Evolutionary conservation across 1,284 basidiomycete species (phyloP).

Genomic region (Dichomitus squalens): DNA sequence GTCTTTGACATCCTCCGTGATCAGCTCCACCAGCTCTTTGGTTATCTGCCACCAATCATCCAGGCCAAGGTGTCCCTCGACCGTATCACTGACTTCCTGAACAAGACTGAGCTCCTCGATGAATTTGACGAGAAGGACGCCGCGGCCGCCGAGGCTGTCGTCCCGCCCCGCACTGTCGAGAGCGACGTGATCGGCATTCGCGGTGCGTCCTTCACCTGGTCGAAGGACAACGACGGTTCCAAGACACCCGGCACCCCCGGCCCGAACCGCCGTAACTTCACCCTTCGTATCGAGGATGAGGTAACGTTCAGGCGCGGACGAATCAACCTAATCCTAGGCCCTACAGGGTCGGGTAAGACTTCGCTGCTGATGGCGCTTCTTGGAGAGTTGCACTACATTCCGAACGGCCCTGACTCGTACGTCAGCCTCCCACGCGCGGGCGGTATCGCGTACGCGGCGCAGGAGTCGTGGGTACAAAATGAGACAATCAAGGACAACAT

Average conservation of each 20-base stretch:
- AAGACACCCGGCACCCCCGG: constrained; percentile 38
- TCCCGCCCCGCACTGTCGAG: constrained; percentile 26
- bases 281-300: constrained; percentile 51
- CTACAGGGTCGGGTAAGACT: constrained; percentile 58
- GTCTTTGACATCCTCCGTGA: constrained; percentile 24
- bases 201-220: constrained; percentile 45
- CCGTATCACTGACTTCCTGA: constrained; percentile 50
- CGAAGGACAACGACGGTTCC: constrained; percentile 33
- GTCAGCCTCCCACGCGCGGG: constrained; percentile 65
- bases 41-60: constrained; percentile 35
- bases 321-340: constrained; percentile 66
- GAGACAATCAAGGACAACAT: constrained; percentile 49
- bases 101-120: constrained; percentile 53
- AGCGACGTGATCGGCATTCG: constrained; percentile 41
- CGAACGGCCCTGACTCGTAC: constrained; percentile 56
- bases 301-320: constrained; percentile 57
- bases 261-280: constrained; percentile 43
- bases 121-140: constrained; percentile 38
- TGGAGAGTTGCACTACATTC: constrained; percentile 65
- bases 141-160: constrained; percentile 25
- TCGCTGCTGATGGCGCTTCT: constrained; percentile 58
- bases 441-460: constrained; percentile 73
- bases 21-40: constrained; percentile 35
- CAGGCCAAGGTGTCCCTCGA: constrained; percentile 52
- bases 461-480: constrained; percentile 66